phyloP scores from a whole-genome alignment of 805 yeast species.

The Wickerhamia fluorescens region DNA sequence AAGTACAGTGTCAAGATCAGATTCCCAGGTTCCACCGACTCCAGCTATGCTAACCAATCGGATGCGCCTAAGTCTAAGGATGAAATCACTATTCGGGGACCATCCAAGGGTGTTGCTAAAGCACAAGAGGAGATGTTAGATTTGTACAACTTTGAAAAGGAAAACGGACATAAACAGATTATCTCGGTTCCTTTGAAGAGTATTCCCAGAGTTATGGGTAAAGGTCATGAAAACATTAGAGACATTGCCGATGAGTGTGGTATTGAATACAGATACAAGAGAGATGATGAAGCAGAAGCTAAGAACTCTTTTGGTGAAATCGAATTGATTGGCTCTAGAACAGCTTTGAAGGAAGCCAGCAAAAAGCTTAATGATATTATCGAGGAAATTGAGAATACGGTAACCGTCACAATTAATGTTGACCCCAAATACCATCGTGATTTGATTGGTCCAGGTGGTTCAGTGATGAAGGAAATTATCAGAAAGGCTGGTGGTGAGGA shows the following conservation, averaged over 20 bases:
- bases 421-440: constrained; percentile 68
- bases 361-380: constrained; percentile 56
- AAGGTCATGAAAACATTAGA: constrained; percentile 74
- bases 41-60: constrained; percentile 10
- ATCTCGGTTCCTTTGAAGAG: constrained; percentile 64
- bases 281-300: constrained; percentile 37
- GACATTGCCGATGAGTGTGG: constrained; percentile 69
- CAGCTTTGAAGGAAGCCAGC: constrained; percentile 67
- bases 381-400: constrained; percentile 55
- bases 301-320: constrained; percentile 51
- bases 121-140: constrained; percentile 82
- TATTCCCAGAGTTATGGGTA: constrained; percentile 86
- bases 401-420: constrained; percentile 53
- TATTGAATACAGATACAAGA: constrained; percentile 44
- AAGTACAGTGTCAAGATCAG: constrained; percentile 76
- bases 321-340: constrained; percentile 69
- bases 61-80: constrained; percentile 43
- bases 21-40: constrained; percentile 49
- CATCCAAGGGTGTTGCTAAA: constrained; percentile 79
- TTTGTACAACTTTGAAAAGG: constrained; percentile 77
- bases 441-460: constrained; percentile 75
- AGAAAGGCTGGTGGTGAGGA: constrained; percentile 65
- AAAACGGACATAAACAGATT: constrained; percentile 65
- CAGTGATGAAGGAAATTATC: constrained; percentile 66
- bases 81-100: constrained; percentile 75